Percentiles rank a stretch among this genome's conserved stretches.
Conservation (phyloP, 1,284 basidiomycete genomes). For the Flammula alnicola region DNA sequence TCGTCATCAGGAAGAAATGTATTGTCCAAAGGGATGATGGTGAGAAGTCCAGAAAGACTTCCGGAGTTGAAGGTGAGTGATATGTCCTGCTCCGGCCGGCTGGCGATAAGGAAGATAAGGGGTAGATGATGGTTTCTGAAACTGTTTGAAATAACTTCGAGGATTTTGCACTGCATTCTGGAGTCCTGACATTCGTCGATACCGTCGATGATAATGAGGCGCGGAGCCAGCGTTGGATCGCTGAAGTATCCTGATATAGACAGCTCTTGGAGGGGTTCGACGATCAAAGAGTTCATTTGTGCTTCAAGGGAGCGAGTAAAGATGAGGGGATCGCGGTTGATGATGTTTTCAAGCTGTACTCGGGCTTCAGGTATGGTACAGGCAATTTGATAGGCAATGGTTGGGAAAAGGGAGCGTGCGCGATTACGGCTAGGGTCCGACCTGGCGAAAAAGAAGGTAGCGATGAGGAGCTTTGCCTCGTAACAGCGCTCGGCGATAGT, state of each 20-base stretch:
- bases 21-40: neutral
- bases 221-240: no score
- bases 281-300: neutral
- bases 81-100: neutral
- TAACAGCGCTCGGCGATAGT: neutral
- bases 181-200: neutral
- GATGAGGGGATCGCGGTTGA: neutral
- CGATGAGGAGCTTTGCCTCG: neutral
- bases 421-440: neutral
- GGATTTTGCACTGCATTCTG: neutral
- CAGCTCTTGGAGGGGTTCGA: neutral
- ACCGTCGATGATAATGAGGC: neutral
- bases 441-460: neutral
- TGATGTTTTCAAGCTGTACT: neutral
- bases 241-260: no score
- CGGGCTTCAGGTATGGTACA: neutral
- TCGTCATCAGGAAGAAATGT: neutral
- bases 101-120: conserved; percentile 1
- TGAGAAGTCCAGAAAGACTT: neutral
- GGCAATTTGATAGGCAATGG: neutral
- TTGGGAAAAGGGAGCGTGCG: neutral
- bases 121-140: neutral
- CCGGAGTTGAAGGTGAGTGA: neutral
- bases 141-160: neutral
- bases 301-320: neutral